Evolutionary conservation across 2,329 filamentous ascomycete species (phyloP), one percentile per base, ranked within the genome.

Genomic region (Penicillium verrucosum): DNA sequence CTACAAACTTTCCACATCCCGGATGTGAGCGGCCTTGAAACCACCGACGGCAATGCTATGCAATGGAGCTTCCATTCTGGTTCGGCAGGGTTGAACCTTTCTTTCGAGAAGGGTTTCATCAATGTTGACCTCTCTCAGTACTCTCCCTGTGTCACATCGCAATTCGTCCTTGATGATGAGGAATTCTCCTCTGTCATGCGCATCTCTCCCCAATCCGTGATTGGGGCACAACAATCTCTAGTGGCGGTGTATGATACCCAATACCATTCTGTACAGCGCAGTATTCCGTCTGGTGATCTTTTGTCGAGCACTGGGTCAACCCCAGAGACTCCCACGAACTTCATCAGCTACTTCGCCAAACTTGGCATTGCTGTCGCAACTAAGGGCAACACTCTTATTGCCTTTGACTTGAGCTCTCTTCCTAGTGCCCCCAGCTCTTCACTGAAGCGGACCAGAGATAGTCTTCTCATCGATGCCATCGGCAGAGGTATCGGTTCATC

Each of bases 171-270:
- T 5, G 65, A 71, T 30, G 65, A 71, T 37, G 73, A 75, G 34
- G 54, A 64, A 5, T 75, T 77, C 44, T 74, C 72, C 1, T 78
- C 76, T 2, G 61, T 76, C 32, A 72, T 78, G 69, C 75, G 76
- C 30, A 68, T 78, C 41, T 77, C 77, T 6, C 68, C 75, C 6
- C 72, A 75, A 44, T 73, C 73, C 14, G 70, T 79, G 12, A 75
- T 78, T 50, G 75, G 68, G 9, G 74, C 74, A 9, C 73, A 70
- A 25, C 65, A 74, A 38, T 76, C 75, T 16, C 65, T 73, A n/a
- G 64, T 80, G 25, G 75, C 73, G 2, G 62, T 80, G 7, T 77
- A 78, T 52, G 77, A 80, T 60, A 74, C 77, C n/a, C 74, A 77
- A 46, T 80, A 77, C 60, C 71, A 75, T 58, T 78, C 78, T 1